Evolutionary conservation across 2,329 filamentous ascomycete genomes (phyloP), one percentile per base, ranked within the genome.

Genomic region (Cladosporium sp.): DNA sequence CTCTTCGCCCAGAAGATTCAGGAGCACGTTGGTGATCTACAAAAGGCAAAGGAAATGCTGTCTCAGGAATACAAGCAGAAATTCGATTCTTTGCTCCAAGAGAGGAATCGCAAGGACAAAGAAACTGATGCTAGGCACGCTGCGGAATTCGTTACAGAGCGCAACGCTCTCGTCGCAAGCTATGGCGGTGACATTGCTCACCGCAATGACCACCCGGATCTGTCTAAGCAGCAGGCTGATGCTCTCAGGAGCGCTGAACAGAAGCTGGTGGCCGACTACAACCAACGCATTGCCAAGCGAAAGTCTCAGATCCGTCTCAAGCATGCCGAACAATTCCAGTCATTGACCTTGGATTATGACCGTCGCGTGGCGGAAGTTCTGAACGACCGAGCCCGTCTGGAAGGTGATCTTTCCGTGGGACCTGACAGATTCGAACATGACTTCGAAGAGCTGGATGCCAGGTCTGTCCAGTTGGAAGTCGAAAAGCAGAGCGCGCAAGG

Each of bases 11-110:
- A 58, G 35, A 67, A 67, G 56, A 67, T 67, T 12, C 57, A 62
- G 29, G 63, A 68, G 57, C 66, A 68, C 47, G 62, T 67, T n/a
- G 62, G 62, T 9, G 64, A 62, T 38, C 42, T 68, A 29, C 65
- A 68, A 27, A 54, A 54, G 7, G 66, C 65, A 11, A 67, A 67
- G 46, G 64, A 69, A 9, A 53, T 61, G 20, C 56, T 69, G 2
- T 57, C 63, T 7, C 51, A 55, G 12, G 65, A 66, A 29, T 69
- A 68, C 55, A 59, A 61, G 45, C 51, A 59, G 15, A 65, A 60
- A 43, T 65, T 66, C 41, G 63, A 66, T 11, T 43, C 57, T 3
- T 54, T 69, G 16, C 47, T 61, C 4, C 50, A 53, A 6, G 61
- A 68, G 47, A 63, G 59, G 48, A 53, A 59, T 16, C 49, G 50